phyloP scores from a whole-genome alignment of 352 stramenopile species.

The Globisporangium lucens region DNA sequence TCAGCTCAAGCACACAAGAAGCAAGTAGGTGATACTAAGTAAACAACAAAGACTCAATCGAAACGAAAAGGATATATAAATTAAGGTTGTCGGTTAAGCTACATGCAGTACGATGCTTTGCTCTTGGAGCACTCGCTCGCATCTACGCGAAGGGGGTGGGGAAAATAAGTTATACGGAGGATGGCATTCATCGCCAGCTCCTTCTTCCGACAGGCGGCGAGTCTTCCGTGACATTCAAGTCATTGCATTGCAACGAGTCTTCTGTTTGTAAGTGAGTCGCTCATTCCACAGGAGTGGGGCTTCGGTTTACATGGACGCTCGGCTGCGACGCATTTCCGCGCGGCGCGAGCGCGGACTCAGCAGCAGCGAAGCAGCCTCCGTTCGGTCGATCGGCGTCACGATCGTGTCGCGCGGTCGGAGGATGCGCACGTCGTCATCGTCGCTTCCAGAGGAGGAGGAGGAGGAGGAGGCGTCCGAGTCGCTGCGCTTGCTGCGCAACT shows the following conservation, averaged over 20 bases:
- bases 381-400: constrained; percentile 26
- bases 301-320: constrained; percentile 13
- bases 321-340: constrained; percentile 7
- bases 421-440: constrained; percentile 28
- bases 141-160: not conserved
- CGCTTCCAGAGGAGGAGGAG: not conserved
- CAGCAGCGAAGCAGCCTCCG: not conserved
- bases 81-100: not conserved
- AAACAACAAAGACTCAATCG: not conserved
- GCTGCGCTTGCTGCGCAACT: no score
- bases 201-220: not conserved
- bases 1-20: no score
- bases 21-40: not conserved
- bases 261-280: no score
- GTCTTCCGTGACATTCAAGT: not conserved
- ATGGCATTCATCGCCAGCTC: not conserved
- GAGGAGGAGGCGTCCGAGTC: not conserved
- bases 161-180: not conserved
- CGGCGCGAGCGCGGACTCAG: constrained; percentile 6
- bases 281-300: not conserved
- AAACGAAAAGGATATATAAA: not conserved
- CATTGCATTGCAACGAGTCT: no score
- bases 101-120: not conserved
- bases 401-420: constrained; percentile 41
- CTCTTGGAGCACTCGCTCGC: not conserved